Percentiles rank a stretch among this genome's conserved stretches.
These are phyloP conservation scores for Geotrichum siamense DNA, from an alignment of 1,139 yeast genomes.

Conservation along the genomic window DNA sequence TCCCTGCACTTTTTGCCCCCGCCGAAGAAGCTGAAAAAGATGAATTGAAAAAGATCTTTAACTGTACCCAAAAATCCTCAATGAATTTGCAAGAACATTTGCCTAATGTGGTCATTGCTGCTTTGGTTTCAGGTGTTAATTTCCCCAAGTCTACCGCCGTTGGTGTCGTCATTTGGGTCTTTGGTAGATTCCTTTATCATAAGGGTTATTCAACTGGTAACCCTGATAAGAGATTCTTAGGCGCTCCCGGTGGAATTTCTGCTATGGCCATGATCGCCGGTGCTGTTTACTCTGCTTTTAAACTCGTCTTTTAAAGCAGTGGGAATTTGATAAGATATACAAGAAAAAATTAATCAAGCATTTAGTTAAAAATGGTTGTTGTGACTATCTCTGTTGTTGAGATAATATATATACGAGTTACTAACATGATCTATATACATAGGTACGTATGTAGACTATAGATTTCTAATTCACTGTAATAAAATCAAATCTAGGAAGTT, in stretches of 20 bases:
- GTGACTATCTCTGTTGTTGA: no score
- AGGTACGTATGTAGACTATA: no score
- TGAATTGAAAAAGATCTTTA: constrained; percentile 18
- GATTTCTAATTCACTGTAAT: no score
- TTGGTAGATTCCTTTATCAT: constrained; percentile 18
- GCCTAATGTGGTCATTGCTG: constrained; percentile 14
- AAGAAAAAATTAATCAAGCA: no score
- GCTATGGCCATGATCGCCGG: neutral
- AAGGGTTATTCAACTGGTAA: constrained; percentile 20
- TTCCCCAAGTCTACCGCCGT: constrained; percentile 19
- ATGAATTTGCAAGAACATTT: constrained; percentile 21
- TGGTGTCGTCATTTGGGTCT: constrained; percentile 15
- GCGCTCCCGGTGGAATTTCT: neutral
- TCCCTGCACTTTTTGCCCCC: constrained; percentile 19
- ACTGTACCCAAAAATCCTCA: constrained; percentile 21
- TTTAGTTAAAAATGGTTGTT: no score
- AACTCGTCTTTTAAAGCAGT: neutral
- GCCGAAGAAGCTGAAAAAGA: constrained; percentile 19
- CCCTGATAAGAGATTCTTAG: constrained; percentile 17
- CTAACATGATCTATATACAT: no score
- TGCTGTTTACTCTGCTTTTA: neutral
- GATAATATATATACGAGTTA: no score
- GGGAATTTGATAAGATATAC: neutral
- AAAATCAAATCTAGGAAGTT: no score
- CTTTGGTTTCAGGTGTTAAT: constrained; percentile 18